A percentile compares a stretch with the other conserved stretches of the same genome.
Conservation (phyloP, 257 asterid species). For the Eucommia ulmoides region DNA sequence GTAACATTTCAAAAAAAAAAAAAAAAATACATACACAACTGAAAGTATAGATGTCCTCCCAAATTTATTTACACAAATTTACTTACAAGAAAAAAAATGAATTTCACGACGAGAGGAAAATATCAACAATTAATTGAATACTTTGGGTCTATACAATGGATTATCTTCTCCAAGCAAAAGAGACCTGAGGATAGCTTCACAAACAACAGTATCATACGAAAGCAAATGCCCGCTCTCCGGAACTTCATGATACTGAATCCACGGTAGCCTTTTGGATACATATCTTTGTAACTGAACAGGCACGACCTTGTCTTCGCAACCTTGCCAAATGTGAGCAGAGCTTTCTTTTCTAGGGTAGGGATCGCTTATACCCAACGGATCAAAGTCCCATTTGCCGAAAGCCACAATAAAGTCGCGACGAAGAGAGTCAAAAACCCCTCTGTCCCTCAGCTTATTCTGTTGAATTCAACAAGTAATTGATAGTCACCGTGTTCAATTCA, state of each 20-base stretch:
- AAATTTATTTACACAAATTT: too few species aligned
- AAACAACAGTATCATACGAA: conserved; percentile 61
- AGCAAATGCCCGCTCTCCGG: conserved; percentile 85
- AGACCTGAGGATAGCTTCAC: conserved; percentile 84
- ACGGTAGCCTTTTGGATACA: conserved; percentile 50
- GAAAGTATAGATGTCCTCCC: too few species aligned
- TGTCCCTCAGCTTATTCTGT: conserved; percentile 53
- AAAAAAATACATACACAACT: too few species aligned
- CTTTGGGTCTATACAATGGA: conserved; percentile 43
- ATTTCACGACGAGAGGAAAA: too few species aligned
- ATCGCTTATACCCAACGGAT: conserved; percentile 51
- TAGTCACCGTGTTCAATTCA: too few species aligned
- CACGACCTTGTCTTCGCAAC: conserved; percentile 37
- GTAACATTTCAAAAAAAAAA: too few species aligned
- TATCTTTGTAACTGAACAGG: conserved; percentile 56
- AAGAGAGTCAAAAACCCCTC: conserved; percentile 49
- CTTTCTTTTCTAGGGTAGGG: conserved; percentile 32
- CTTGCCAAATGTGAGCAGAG: conserved; percentile 40
- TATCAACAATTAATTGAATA: conserved; percentile 7
- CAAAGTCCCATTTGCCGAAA: conserved; percentile 86
- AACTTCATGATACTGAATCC: conserved; percentile 91
- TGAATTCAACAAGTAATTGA: too few species aligned
- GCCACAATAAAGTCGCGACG: conserved; percentile 70
- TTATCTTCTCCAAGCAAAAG: conserved; percentile 75
- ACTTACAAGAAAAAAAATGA: too few species aligned